These are phyloP conservation scores for Melampsora medusae DNA, from an alignment of 1,284 basidiomycete species.

Conservation along the genomic window DNA sequence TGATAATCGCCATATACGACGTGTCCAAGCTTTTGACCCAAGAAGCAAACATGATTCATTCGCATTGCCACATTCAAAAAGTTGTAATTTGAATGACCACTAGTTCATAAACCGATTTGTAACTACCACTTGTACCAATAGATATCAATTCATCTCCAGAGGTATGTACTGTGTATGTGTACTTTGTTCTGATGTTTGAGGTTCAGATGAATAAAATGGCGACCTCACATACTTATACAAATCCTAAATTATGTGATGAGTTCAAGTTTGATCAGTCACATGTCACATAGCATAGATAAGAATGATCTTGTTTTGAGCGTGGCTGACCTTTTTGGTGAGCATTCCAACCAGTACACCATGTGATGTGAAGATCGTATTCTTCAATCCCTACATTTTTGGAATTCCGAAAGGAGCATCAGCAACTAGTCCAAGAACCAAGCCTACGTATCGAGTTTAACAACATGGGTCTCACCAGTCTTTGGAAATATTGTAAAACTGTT, in stretches of 20 bases:
- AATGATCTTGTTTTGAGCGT: background rate
- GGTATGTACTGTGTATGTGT: background rate
- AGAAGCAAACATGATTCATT: too few relatives aligned
- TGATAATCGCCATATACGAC: too few relatives aligned
- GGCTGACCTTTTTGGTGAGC: conserved; percentile 63
- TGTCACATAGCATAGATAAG: background rate
- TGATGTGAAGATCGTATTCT: conserved; percentile 67
- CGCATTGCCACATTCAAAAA: too few relatives aligned
- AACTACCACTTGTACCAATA: too few relatives aligned
- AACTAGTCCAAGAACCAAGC: background rate
- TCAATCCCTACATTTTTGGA: conserved; percentile 61
- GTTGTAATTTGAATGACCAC: too few relatives aligned
- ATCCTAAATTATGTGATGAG: conserved; percentile 9
- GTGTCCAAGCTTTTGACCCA: too few relatives aligned
- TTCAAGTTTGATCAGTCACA: background rate
- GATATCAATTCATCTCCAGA: background rate
- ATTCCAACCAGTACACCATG: conserved; percentile 64
- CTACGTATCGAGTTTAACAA: conserved; percentile 10
- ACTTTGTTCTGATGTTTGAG: background rate
- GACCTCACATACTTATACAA: conserved; percentile 28
- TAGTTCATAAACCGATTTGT: too few relatives aligned
- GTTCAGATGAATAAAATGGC: conserved; percentile 27
- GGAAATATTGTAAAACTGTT: conserved; percentile 69
- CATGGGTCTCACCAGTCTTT: conserved; percentile 62
- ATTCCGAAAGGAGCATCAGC: background rate